These are phyloP conservation scores for Haplographium delicatum DNA, from an alignment of 495 filamentous ascomycete genomes.

Conservation along the genomic window DNA sequence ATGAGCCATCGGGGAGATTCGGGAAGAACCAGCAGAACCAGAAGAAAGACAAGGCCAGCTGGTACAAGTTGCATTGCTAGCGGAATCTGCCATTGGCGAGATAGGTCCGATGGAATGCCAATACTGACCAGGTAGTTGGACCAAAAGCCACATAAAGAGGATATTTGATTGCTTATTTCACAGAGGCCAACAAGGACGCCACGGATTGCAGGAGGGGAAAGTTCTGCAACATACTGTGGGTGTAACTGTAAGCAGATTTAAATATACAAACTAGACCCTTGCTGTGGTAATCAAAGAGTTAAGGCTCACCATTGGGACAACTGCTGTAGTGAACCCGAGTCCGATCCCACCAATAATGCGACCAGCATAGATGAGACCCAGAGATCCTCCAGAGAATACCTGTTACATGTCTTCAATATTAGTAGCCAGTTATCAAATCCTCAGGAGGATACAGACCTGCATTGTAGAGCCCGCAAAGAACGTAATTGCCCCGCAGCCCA, in stretches of 20 bases:
- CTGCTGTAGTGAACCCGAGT: constrained; percentile 33
- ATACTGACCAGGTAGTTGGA: constrained; percentile 48
- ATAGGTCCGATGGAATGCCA: constrained; percentile 29
- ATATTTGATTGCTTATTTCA: constrained; percentile 27
- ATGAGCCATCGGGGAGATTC: constrained; percentile 60
- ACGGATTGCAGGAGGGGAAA: constrained; percentile 35
- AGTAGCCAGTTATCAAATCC: constrained; percentile 22
- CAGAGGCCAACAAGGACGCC: constrained; percentile 33
- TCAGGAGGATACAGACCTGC: constrained; percentile 26
- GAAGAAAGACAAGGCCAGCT: constrained; percentile 42
- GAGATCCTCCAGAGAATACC: too few relatives aligned
- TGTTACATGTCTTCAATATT: too few relatives aligned
- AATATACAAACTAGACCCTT: too few relatives aligned
- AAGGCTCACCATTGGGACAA: constrained; percentile 37
- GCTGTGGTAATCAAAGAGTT: too few relatives aligned
- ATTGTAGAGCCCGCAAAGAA: too few relatives aligned
- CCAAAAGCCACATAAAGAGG: constrained; percentile 33
- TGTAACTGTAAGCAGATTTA: too few relatives aligned
- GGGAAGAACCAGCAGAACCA: constrained; percentile 39
- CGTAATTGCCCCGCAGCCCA: constrained; percentile 22
- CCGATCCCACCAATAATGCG: constrained; percentile 31
- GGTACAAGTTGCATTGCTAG: constrained; percentile 54
- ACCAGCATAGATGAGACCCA: constrained; percentile 33
- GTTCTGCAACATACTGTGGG: constrained; percentile 36
- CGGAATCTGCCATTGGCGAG: constrained; percentile 52